A percentile compares a stretch with the other conserved stretches of the same genome.
Evolutionary conservation across 345 rosid species (phyloP).

Genomic region (Barbarea vulgaris): DNA sequence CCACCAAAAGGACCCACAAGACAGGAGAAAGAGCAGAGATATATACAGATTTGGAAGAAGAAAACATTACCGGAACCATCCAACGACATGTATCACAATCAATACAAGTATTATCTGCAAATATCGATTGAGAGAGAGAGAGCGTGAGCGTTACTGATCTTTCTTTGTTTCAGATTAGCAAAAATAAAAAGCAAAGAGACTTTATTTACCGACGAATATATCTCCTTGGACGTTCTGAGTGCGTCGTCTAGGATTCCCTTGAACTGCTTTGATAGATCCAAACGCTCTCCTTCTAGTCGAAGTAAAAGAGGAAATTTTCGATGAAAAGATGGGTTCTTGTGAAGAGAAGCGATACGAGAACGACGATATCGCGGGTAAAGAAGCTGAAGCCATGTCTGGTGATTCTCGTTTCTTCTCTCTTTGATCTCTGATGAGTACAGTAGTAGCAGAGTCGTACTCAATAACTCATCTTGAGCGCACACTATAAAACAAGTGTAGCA

Average conservation of each 20-base stretch:
- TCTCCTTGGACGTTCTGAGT: slow-evolving; percentile 58
- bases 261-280: slow-evolving; percentile 43
- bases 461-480: not conserved
- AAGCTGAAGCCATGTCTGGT: slow-evolving; percentile 29
- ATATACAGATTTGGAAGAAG: not conserved
- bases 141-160: not conserved
- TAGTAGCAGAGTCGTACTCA: slow-evolving; percentile 25
- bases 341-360: slow-evolving; percentile 3
- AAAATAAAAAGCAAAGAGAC: not conserved
- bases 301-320: not conserved
- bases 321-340: not conserved
- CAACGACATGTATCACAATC: slow-evolving; percentile 81
- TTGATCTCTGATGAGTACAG: not conserved
- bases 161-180: not conserved
- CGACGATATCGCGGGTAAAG: not conserved
- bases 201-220: slow-evolving; percentile 54
- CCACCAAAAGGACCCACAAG: slow-evolving; percentile 20
- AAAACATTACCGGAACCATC: slow-evolving; percentile 67
- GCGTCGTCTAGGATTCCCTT: slow-evolving; percentile 39
- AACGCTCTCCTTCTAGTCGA: slow-evolving; percentile 18
- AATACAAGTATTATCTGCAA: slow-evolving; percentile 60
- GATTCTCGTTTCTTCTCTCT: slow-evolving; percentile 10
- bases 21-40: not conserved
- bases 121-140: slow-evolving; percentile 7
- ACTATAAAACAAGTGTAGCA: not conserved